Evolutionary conservation across 257 asterid genomes (phyloP), one percentile per base, ranked within the genome.

Genomic region (Solanum arcanum): DNA sequence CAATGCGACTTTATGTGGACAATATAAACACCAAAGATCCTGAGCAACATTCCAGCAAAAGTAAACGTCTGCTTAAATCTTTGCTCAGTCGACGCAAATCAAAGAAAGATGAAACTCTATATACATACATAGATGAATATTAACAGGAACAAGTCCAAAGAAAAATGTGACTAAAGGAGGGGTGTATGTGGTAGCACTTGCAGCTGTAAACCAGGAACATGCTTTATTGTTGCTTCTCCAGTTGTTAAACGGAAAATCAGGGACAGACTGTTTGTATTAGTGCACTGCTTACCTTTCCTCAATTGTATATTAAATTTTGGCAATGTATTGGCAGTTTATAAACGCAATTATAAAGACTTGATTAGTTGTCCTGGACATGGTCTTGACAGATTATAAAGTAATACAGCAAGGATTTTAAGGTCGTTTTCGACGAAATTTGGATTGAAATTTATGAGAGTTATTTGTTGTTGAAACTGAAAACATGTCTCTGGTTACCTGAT

Each of bases 111-210:
- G 99, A 97, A 37, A 91, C 74, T 66, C 87, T 95, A 60, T 97
- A 94, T 89, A 95, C 96, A 77, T 97, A 95, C 88, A 88, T 97
- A 91, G 98, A 97, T 90, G 99, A 95, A 90, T 97, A 97, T 84
- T 94, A 86, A 89, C 88, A 80, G 52, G 11, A 6, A 85, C 31
- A 89, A 77, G 83, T 64, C 6, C 42, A 49, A 39, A 60, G 31
- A 68, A 70, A 16, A 37, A 70, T 37, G 60, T 68, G 47, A 73
- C 70, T 69, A 37, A 81, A 68, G 46, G 86, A 83, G 70, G 70
- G 78, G 25, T 73, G 9, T 29, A 73, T 78, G 87, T 72, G 27
- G 25, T 47, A 12, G 68, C 85, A 80, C 44, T 80, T 80, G 69
- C 27, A 80, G 44, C 68, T 27, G 44, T 44, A 80, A 18, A 16